Conservation (phyloP, 139 green algal genomes). For the Closterium sp. region DNA sequence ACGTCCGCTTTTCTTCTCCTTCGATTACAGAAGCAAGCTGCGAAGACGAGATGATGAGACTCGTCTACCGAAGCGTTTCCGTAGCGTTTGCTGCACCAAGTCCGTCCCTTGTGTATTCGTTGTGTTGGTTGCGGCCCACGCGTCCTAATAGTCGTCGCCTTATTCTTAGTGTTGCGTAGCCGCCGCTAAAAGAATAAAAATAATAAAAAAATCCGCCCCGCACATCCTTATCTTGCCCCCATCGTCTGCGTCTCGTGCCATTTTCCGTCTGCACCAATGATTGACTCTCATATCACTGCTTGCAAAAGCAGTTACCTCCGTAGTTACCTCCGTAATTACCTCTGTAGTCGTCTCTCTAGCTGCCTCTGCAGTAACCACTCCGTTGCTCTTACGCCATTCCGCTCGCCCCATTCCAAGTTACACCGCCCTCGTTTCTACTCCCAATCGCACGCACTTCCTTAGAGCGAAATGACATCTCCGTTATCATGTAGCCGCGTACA, state of each 20-base stretch:
- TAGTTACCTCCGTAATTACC: background rate
- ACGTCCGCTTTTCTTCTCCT: background rate
- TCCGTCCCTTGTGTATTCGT: background rate
- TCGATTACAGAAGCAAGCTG: background rate
- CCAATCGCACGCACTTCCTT: background rate
- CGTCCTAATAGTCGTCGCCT: background rate
- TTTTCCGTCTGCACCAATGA: background rate
- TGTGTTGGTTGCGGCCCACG: no score
- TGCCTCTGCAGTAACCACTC: background rate
- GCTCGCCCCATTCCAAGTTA: background rate
- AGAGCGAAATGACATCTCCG: background rate
- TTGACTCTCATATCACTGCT: background rate
- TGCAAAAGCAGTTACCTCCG: background rate
- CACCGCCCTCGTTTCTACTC: background rate
- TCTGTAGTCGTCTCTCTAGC: background rate
- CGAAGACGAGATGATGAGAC: background rate
- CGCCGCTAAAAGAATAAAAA: no score
- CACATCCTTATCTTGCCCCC: background rate
- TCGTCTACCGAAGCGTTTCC: background rate
- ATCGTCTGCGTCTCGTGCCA: no score
- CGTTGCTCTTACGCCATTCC: background rate
- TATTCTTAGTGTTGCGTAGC: background rate
- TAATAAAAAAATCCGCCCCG: background rate
- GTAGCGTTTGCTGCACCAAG: background rate
- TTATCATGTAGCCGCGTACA: background rate